A percentile compares a stretch with the other conserved stretches of the same genome.
Conservation (phyloP, 208 protist species). For the Trypanosoma theileri region DNA sequence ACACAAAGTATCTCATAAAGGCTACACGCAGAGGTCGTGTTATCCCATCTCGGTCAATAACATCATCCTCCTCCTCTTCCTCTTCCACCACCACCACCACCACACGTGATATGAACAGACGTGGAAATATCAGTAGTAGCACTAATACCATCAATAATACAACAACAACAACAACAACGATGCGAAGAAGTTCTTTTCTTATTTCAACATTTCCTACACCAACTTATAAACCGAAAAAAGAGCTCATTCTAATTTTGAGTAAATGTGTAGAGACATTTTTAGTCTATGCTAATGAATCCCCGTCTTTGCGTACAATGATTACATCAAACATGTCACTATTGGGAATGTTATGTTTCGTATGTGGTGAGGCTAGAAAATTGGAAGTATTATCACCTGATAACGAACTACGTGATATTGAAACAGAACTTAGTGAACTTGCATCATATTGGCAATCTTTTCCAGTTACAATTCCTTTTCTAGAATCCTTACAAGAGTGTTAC, state of each 20-base stretch:
- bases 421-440: constrained; percentile 53
- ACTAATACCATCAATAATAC: background rate
- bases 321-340: constrained; percentile 48
- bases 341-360: constrained; percentile 65
- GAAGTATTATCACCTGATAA: constrained; percentile 37
- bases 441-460: constrained; percentile 18
- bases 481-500: constrained; percentile 62
- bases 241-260: constrained; percentile 52
- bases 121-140: background rate
- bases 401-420: constrained; percentile 44
- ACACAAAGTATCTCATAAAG: constrained; percentile 32
- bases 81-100: no score
- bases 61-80: no score
- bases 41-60: background rate
- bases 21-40: background rate
- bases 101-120: background rate
- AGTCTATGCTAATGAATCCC: constrained; percentile 80
- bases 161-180: background rate
- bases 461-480: constrained; percentile 11
- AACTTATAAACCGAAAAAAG: constrained; percentile 33
- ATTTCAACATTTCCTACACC: constrained; percentile 39
- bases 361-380: constrained; percentile 46
- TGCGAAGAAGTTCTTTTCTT: constrained; percentile 10
- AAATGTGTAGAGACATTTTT: constrained; percentile 71
- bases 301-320: constrained; percentile 52